A percentile compares a stretch with the other conserved stretches of the same genome.
Conservation (phyloP, 805 yeast species). For the Lachancea lanzarotensis region DNA sequence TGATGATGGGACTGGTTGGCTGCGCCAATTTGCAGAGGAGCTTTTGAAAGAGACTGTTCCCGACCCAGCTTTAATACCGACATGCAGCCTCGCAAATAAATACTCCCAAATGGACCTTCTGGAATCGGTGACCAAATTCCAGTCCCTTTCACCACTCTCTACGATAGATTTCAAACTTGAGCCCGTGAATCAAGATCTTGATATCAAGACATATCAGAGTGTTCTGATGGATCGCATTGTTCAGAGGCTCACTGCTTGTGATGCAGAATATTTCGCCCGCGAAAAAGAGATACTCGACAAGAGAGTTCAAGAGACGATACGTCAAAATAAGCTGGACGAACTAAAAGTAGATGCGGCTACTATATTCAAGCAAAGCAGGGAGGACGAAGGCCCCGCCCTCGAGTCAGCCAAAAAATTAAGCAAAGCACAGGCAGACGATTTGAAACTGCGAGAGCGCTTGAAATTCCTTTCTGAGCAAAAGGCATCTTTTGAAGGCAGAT, state of each 20-base stretch:
- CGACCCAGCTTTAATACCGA: constrained; percentile 12
- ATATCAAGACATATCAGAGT: constrained; percentile 33
- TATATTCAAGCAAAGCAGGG: constrained; percentile 33
- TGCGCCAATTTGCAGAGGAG: constrained; percentile 1
- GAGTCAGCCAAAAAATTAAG: constrained; percentile 25
- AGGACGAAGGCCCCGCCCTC: constrained; percentile 16
- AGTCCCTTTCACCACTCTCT: constrained; percentile 15
- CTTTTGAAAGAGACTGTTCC: constrained; percentile 18
- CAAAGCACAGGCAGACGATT: constrained; percentile 17
- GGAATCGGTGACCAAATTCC: constrained; percentile 7
- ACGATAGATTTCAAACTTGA: constrained; percentile 13
- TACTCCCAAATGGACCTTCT: constrained; percentile 18
- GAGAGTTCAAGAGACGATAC: constrained; percentile 35
- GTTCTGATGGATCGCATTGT: constrained; percentile 35
- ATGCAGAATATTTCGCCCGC: constrained; percentile 20
- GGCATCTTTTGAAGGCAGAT: constrained; percentile 9
- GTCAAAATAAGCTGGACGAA: constrained; percentile 37
- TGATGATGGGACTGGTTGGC: not conserved
- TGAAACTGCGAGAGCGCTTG: constrained; percentile 12
- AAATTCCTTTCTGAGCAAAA: constrained; percentile 10
- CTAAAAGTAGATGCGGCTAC: constrained; percentile 37
- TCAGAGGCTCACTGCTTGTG: constrained; percentile 29
- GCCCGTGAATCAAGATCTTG: constrained; percentile 14
- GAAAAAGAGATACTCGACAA: constrained; percentile 20
- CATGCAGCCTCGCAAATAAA: constrained; percentile 8